Evolutionary conservation across 169 alveolate genomes (phyloP), one percentile per base, ranked within the genome.

Genomic region (Babesia microti): DNA sequence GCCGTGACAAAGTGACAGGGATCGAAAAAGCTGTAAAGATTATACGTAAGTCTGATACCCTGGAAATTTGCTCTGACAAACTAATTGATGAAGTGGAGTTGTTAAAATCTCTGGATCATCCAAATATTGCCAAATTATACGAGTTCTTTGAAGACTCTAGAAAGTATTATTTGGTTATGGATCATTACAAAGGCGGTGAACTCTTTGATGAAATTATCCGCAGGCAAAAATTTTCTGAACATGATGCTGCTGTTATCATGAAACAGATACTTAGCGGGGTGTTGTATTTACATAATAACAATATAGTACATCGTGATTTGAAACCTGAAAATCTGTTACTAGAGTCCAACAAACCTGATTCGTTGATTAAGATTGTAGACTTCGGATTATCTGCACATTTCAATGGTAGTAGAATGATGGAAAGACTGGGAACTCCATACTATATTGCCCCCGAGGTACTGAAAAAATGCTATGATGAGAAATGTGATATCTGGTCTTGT

Each of bases 161-260:
- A 52, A 71, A 81, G 46, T 81, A 81, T 52, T 88, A 87, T 59
- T 42, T 90, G 24, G 91, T 90, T 12, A 85, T 89, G 63, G 97
- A 90, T 71, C 72, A 61, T 41, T 87, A 88, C 56, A 74, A 75
- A 37, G 97, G 96, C 17, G 95, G 95, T 14, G 97, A 91, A 58
- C 72, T 91, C 36, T 87, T 89, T 56, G 94, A 87, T 40, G 85
- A 84, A 41, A 85, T 93, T 37, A 67, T 83, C 33, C 79, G 83
- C 48, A 53, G 88, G 67, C 60, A 85, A 26, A 70, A 65, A 21
- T 84, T 93, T 40, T 71, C 85, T 18, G 97, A 93, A 67, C 59
- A 63, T 17, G 81, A 70, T 48, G 95, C 95, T 1, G 89, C 94
- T 6, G 58, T 68, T 39, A 78, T 92, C n/a, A 88, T 92, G 81